A percentile compares a stretch with the other conserved stretches of the same genome.
phyloP scores from a whole-genome alignment of 179 eudicot species.

The Silene noctiflora region DNA sequence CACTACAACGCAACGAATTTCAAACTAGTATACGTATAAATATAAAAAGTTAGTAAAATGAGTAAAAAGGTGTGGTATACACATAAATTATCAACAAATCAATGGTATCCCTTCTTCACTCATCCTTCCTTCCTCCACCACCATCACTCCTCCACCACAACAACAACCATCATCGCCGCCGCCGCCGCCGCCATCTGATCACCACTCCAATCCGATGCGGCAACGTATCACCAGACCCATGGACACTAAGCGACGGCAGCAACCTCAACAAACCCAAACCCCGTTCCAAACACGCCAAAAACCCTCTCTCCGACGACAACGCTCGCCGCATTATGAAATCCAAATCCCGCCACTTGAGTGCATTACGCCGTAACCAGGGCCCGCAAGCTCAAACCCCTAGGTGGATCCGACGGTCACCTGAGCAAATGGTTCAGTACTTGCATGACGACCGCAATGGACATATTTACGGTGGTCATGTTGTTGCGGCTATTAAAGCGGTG shows the following conservation, averaged over 20 bases:
- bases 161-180: conserved; percentile 7
- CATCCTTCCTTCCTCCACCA: conserved; percentile 39
- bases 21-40: too few relatives aligned
- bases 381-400: conserved; percentile 61
- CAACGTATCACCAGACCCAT: conserved; percentile 61
- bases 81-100: neutral
- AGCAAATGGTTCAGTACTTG: conserved; percentile 81
- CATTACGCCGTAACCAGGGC: conserved; percentile 65
- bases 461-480: conserved; percentile 72
- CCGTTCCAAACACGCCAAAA: conserved; percentile 62
- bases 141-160: conserved; percentile 8
- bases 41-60: too few relatives aligned
- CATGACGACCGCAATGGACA: conserved; percentile 80
- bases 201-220: conserved; percentile 10
- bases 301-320: conserved; percentile 73
- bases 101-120: conserved; percentile 49
- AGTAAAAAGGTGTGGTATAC: neutral
- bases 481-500: conserved; percentile 74
- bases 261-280: conserved; percentile 52
- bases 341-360: conserved; percentile 56
- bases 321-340: conserved; percentile 75
- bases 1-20: too few relatives aligned
- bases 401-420: conserved; percentile 79
- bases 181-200: conserved; percentile 1
- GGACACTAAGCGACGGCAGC: conserved; percentile 67